phyloP scores from a whole-genome alignment of 371 early-diverging fungal genomes.

The Phascolomyces articulosus region DNA sequence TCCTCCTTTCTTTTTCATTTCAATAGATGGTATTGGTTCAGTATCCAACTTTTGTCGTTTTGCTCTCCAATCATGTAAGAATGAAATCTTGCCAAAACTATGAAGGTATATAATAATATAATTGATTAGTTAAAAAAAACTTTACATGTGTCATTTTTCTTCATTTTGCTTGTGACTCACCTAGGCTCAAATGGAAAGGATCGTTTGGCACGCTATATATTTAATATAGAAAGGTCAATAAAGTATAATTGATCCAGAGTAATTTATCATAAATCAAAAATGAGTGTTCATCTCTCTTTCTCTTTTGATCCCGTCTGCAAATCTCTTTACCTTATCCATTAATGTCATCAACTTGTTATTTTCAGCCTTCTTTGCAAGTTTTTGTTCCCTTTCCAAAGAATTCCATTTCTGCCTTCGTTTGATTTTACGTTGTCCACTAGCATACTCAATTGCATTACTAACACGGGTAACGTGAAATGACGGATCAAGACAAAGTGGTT shows the following conservation, averaged over 20 bases:
- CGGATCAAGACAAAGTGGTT: slow-evolving; percentile 62
- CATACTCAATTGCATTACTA: slow-evolving; percentile 57
- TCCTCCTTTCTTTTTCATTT: slow-evolving; percentile 52
- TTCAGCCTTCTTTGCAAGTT: slow-evolving; percentile 61
- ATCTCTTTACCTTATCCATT: slow-evolving; percentile 56
- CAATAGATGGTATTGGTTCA: slow-evolving; percentile 55
- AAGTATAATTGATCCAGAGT: too few relatives aligned
- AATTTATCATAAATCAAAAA: too few relatives aligned
- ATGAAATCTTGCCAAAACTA: slow-evolving; percentile 63
- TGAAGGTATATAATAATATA: too few relatives aligned
- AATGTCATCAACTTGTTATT: slow-evolving; percentile 62
- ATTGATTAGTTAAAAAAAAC: too few relatives aligned
- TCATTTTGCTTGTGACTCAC: neutral
- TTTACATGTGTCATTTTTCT: too few relatives aligned
- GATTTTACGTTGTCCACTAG: slow-evolving; percentile 34
- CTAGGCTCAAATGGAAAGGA: slow-evolving; percentile 50
- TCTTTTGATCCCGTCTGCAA: too few relatives aligned
- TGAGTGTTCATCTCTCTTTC: too few relatives aligned
- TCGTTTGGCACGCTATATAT: slow-evolving; percentile 52
- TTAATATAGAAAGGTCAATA: too few relatives aligned
- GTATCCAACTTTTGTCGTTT: slow-evolving; percentile 49
- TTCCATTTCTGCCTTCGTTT: slow-evolving; percentile 64
- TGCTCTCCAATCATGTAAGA: slow-evolving; percentile 63
- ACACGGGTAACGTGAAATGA: slow-evolving; percentile 59
- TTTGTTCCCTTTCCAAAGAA: slow-evolving; percentile 62